Evolutionary conservation across 139 green algal species (phyloP).

Genomic region (Coccomyxa sp.): DNA sequence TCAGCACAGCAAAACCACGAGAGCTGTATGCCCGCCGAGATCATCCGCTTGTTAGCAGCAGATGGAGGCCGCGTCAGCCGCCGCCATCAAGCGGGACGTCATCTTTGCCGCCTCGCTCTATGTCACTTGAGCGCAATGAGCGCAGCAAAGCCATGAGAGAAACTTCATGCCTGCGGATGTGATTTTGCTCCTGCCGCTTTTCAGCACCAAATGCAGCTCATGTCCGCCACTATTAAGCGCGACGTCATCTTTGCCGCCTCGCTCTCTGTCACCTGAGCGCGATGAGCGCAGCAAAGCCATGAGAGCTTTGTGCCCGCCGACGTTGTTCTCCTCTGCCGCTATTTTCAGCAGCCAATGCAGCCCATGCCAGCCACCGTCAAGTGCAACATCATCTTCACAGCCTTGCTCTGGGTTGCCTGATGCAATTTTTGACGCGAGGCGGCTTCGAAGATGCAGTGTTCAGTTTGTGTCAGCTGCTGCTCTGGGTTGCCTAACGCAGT

Average conservation of each 20-base stretch:
- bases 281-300: background rate
- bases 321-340: constrained; percentile 18
- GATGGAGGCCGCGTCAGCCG: constrained; percentile 81
- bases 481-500: too few species aligned
- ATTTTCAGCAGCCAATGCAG: too few species aligned
- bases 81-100: constrained; percentile 95
- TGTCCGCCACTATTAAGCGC: constrained; percentile 85
- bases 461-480: too few species aligned
- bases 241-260: constrained; percentile 95
- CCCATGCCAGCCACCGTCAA: constrained; percentile 60
- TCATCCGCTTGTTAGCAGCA: constrained; percentile 81
- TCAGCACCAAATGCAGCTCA: constrained; percentile 86
- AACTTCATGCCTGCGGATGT: background rate
- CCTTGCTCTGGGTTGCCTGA: constrained; percentile 15
- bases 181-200: too few species aligned
- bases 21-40: background rate
- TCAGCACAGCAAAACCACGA: background rate
- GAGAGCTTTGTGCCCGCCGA: constrained; percentile 83
- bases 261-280: constrained; percentile 68
- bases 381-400: constrained; percentile 93
- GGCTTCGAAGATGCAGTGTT: too few species aligned
- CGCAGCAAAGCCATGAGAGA: background rate
- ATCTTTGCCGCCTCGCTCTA: constrained; percentile 94
- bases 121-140: background rate
- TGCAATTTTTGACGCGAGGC: too few species aligned